These are phyloP conservation scores for Aureobasidium sp. DNA, from an alignment of 2,329 filamentous ascomycete species.

Conservation along the genomic window DNA sequence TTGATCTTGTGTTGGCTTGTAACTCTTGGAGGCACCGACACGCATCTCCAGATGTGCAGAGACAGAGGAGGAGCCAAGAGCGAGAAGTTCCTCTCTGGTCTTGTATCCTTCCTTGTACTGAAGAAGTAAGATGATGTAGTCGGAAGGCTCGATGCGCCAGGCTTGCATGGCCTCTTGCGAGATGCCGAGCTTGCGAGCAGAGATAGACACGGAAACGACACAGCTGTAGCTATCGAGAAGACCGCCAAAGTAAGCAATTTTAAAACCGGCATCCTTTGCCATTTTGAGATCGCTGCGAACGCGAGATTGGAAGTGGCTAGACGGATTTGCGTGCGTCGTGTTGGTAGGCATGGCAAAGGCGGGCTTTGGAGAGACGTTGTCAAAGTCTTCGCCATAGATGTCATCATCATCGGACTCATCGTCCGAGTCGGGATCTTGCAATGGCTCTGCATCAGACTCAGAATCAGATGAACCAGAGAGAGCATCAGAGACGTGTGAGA, in stretches of 20 bases:
- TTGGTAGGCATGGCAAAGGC: background rate
- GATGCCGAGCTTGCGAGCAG: constrained; percentile 61
- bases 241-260: constrained; percentile 53
- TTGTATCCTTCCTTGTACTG: constrained; percentile 56
- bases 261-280: constrained; percentile 59
- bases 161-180: constrained; percentile 67
- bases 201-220: constrained; percentile 60
- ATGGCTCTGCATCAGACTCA: constrained; percentile 22
- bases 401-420: constrained; percentile 33
- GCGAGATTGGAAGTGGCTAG: constrained; percentile 17
- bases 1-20: constrained; percentile 58
- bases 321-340: background rate
- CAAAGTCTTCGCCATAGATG: constrained; percentile 25
- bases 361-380: background rate
- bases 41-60: constrained; percentile 48
- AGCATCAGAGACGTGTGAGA: constrained; percentile 37
- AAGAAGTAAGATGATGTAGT: constrained; percentile 69
- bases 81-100: constrained; percentile 46
- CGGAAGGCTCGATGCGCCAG: constrained; percentile 59
- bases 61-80: constrained; percentile 27
- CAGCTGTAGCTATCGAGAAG: constrained; percentile 39
- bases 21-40: constrained; percentile 60
- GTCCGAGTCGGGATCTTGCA: background rate
- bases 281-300: constrained; percentile 47
- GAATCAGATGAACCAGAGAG: constrained; percentile 32